Conservation (phyloP, 495 filamentous ascomycete species). For the Recurvomyces mirabilis region DNA sequence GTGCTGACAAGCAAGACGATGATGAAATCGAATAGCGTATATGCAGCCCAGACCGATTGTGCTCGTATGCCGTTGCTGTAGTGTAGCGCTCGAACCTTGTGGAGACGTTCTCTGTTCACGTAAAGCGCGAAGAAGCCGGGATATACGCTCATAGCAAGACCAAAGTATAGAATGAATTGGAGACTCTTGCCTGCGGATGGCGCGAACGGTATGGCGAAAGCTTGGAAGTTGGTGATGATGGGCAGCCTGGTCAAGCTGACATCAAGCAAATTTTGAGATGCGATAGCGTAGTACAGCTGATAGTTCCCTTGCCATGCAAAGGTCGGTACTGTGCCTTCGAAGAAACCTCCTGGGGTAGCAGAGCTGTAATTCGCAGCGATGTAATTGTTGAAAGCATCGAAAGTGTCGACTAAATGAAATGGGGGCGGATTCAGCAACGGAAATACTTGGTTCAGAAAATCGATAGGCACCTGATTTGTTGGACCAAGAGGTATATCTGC, state of each 20-base stretch:
- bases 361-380: conserved; percentile 49
- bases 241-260: conserved; percentile 51
- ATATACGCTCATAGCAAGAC: conserved; percentile 61
- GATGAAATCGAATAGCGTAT: conserved; percentile 65
- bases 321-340: conserved; percentile 48
- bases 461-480: conserved; percentile 35
- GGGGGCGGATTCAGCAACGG: conserved; percentile 14
- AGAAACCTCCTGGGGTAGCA: conserved; percentile 66
- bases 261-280: conserved; percentile 63
- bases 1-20: conserved; percentile 51
- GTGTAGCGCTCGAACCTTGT: conserved; percentile 69
- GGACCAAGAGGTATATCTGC: conserved; percentile 54
- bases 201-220: conserved; percentile 59
- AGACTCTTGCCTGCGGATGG: conserved; percentile 57
- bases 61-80: conserved; percentile 57
- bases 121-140: conserved; percentile 82
- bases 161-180: conserved; percentile 68
- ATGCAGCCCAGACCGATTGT: conserved; percentile 41
- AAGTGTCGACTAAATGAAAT: conserved; percentile 49
- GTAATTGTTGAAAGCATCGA: conserved; percentile 56
- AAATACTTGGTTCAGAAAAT: conserved; percentile 21
- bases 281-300: conserved; percentile 43
- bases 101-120: conserved; percentile 64
- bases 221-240: conserved; percentile 54
- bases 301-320: conserved; percentile 50